These are phyloP conservation scores for Phytophthora vignae DNA, from an alignment of 352 stramenopile species.

Conservation along the genomic window DNA sequence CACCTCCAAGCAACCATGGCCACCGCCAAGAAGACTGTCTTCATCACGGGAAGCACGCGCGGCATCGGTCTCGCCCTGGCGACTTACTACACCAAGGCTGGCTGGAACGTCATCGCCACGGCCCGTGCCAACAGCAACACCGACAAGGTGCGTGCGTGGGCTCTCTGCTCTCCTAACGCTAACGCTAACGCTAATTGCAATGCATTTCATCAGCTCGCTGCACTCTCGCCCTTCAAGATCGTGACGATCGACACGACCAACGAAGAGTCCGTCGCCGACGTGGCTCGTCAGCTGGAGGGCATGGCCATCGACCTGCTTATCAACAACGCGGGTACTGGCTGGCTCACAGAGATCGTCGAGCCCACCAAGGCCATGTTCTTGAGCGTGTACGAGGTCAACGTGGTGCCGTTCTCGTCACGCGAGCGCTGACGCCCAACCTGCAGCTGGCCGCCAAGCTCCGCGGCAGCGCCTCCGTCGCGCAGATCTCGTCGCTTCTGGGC, in stretches of 20 bases:
- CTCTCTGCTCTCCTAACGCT: not conserved
- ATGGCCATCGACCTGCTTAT: slow-evolving; percentile 60
- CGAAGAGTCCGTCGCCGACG: slow-evolving; percentile 44
- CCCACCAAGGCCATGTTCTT: slow-evolving; percentile 48
- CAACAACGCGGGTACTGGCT: slow-evolving; percentile 64
- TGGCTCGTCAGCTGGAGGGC: slow-evolving; percentile 44
- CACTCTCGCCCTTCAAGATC: slow-evolving; percentile 45
- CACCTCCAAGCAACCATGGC: slow-evolving; percentile 1
- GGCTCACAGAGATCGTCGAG: slow-evolving; percentile 31
- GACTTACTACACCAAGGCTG: slow-evolving; percentile 43
- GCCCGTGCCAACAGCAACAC: slow-evolving; percentile 36
- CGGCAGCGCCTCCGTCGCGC: slow-evolving; percentile 42
- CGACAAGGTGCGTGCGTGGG: slow-evolving; percentile 28
- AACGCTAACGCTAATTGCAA: not conserved
- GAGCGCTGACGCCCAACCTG: slow-evolving; percentile 51
- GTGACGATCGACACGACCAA: slow-evolving; percentile 52
- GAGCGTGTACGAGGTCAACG: slow-evolving; percentile 63
- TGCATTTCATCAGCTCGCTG: slow-evolving; percentile 19
- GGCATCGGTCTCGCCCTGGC: slow-evolving; percentile 53
- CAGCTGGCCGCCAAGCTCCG: slow-evolving; percentile 34
- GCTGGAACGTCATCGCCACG: slow-evolving; percentile 49
- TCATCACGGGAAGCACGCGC: slow-evolving; percentile 53
- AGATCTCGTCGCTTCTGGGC: slow-evolving; percentile 57
- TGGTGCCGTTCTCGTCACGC: slow-evolving; percentile 58
- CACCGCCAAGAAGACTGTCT: slow-evolving; percentile 42